Evolutionary conservation across 2,329 filamentous ascomycete species (phyloP).

Genomic region (Pyrenochaeta sp.): DNA sequence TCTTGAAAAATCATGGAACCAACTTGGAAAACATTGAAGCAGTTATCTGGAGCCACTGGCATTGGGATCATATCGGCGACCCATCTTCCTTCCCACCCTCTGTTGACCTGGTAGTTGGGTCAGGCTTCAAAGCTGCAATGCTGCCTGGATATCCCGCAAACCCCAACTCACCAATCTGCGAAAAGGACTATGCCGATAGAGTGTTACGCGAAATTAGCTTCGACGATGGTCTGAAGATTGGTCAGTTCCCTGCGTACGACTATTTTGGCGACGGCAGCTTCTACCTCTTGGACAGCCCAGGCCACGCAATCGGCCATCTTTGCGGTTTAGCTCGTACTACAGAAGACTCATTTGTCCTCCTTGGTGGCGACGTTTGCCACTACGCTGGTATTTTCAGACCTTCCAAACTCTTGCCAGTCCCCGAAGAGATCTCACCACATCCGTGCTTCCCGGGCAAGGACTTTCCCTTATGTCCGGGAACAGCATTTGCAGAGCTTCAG

Average conservation of each 20-base stretch:
- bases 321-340: conserved; percentile 57
- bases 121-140: conserved; percentile 58
- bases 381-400: conserved; percentile 36
- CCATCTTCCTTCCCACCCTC: conserved; percentile 54
- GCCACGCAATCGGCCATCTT: conserved; percentile 61
- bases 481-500: conserved; percentile 26
- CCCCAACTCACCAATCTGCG: conserved; percentile 23
- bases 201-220: conserved; percentile 33
- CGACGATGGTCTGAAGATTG: conserved; percentile 40
- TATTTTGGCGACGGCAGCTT: conserved; percentile 65
- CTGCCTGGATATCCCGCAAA: conserved; percentile 57
- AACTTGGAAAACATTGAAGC: conserved; percentile 44
- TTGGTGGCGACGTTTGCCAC: conserved; percentile 39
- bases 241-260: conserved; percentile 58
- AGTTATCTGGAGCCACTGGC: conserved; percentile 55
- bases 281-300: conserved; percentile 62
- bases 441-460: conserved; percentile 14
- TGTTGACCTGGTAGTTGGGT: conserved; percentile 61
- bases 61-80: conserved; percentile 62
- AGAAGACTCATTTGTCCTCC: conserved; percentile 30
- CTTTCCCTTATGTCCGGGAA: conserved; percentile 23
- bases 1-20: conserved; percentile 45
- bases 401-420: conserved; percentile 26
- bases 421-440: conserved; percentile 24
- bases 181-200: conserved; percentile 31